A percentile compares a stretch with the other conserved stretches of the same genome.
These are phyloP conservation scores for Aspergillus melleus DNA, from an alignment of 2,329 filamentous ascomycete genomes.

Conservation along the genomic window DNA sequence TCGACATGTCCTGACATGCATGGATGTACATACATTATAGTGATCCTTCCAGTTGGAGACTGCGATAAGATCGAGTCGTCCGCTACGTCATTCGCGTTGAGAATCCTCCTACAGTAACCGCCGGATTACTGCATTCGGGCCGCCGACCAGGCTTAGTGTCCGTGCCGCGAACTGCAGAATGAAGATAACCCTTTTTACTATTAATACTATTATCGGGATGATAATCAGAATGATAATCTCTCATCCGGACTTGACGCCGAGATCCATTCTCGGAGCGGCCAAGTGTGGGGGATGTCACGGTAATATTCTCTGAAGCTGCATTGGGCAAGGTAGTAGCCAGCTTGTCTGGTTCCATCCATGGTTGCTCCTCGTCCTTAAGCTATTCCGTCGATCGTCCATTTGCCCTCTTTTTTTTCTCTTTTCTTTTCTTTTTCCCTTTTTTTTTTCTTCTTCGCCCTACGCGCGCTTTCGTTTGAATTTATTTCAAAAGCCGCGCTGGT, in stretches of 20 bases:
- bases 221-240: background rate
- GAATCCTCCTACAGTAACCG: background rate
- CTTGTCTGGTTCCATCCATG: background rate
- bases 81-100: too few relatives aligned
- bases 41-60: background rate
- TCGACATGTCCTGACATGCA: too few relatives aligned
- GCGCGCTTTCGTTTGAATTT: background rate
- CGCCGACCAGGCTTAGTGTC: conserved; percentile 15
- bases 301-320: background rate
- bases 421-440: conserved; percentile 7
- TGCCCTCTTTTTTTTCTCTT: conserved; percentile 10
- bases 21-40: too few relatives aligned
- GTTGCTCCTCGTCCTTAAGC: conserved; percentile 14
- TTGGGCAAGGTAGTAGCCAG: background rate
- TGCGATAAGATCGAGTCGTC: too few relatives aligned
- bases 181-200: background rate
- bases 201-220: too few relatives aligned
- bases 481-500: background rate
- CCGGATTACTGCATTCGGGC: conserved; percentile 15
- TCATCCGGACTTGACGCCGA: too few relatives aligned
- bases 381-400: conserved; percentile 12
- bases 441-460: conserved; percentile 3
- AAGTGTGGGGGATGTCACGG: background rate
- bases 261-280: too few relatives aligned
- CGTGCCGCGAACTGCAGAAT: conserved; percentile 7